These are phyloP conservation scores for Maudiozyma bulderi DNA, from an alignment of 805 yeast species.

Conservation along the genomic window DNA sequence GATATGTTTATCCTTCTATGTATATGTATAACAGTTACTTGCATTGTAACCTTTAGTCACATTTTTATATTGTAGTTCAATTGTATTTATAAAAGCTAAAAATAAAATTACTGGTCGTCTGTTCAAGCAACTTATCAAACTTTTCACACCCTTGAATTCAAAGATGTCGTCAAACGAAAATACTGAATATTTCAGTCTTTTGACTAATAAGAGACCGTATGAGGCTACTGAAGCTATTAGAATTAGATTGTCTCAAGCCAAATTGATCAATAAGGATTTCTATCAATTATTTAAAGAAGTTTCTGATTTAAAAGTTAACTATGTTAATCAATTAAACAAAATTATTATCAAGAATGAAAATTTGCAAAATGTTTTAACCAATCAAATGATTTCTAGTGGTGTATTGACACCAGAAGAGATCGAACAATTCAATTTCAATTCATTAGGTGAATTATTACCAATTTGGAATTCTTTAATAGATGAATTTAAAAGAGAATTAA, in stretches of 20 bases:
- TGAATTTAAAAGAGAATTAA: slow-evolving; percentile 38
- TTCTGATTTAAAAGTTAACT: slow-evolving; percentile 37
- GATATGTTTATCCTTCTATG: no score
- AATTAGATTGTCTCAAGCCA: slow-evolving; percentile 47
- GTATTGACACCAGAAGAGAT: slow-evolving; percentile 36
- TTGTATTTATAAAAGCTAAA: no score
- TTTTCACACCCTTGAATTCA: neutral
- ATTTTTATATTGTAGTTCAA: no score
- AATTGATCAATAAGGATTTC: slow-evolving; percentile 48
- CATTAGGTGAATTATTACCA: slow-evolving; percentile 36
- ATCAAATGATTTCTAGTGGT: slow-evolving; percentile 30
- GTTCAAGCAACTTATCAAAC: no score
- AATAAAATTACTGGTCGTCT: no score
- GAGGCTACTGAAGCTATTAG: slow-evolving; percentile 53
- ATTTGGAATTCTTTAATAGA: slow-evolving; percentile 37
- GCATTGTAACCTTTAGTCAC: no score
- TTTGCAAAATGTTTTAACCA: slow-evolving; percentile 27
- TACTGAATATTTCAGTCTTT: slow-evolving; percentile 33
- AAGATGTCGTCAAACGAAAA: slow-evolving; percentile 19
- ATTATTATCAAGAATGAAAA: slow-evolving; percentile 27
- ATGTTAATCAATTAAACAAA: slow-evolving; percentile 39
- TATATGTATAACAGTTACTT: no score
- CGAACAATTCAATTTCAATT: slow-evolving; percentile 41
- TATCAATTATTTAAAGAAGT: slow-evolving; percentile 52
- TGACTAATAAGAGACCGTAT: slow-evolving; percentile 36